Conservation (phyloP, 768 basidiomycete genomes). For the Macrolepiota albuminosa region DNA sequence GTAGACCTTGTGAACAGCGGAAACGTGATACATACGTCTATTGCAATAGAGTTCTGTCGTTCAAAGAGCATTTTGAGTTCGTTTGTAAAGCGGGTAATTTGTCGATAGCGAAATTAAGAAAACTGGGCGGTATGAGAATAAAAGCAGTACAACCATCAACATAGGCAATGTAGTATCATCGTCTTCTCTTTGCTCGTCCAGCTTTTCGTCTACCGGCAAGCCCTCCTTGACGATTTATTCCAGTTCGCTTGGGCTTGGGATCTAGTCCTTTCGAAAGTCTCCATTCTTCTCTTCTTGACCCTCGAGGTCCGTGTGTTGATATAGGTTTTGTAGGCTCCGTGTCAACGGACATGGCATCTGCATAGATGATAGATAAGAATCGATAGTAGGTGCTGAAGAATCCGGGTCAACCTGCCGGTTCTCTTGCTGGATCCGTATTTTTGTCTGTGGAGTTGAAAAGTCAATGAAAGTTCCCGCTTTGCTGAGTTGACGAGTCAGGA, state of each 20-base stretch:
- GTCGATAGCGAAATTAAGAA: background rate
- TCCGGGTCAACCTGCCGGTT: constrained; percentile 28
- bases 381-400: constrained; percentile 2
- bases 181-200: constrained; percentile 66
- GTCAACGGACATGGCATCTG: constrained; percentile 58
- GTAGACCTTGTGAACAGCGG: background rate
- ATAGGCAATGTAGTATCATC: constrained; percentile 34
- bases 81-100: constrained; percentile 1
- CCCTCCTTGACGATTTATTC: constrained; percentile 66
- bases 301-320: constrained; percentile 80
- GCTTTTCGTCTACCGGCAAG: constrained; percentile 59
- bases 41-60: background rate
- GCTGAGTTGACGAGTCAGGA: constrained; percentile 27
- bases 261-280: constrained; percentile 71
- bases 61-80: background rate
- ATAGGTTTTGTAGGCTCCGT: constrained; percentile 34
- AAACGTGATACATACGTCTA: background rate
- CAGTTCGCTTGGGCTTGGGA: constrained; percentile 42
- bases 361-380: constrained; percentile 12
- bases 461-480: constrained; percentile 35
- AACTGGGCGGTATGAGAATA: background rate
- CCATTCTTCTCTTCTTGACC: constrained; percentile 79
- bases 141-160: constrained; percentile 2
- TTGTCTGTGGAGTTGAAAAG: constrained; percentile 30
- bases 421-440: constrained; percentile 19